A percentile compares a stretch with the other conserved stretches of the same genome.
These are phyloP conservation scores for Musa acuminata DNA, from an alignment of 176 grass and related monocot species.

Conservation along the genomic window DNA sequence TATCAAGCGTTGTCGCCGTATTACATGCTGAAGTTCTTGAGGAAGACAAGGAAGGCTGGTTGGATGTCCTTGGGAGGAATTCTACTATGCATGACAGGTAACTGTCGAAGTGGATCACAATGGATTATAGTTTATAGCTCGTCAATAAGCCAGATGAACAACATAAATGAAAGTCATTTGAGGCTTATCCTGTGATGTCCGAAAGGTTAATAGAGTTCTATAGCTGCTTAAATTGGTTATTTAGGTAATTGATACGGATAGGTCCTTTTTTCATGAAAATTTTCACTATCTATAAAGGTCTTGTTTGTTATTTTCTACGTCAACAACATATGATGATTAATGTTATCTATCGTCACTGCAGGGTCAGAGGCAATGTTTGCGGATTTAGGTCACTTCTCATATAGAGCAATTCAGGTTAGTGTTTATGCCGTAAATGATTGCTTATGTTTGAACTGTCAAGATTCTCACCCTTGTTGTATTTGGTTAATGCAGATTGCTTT, in stretches of 20 bases:
- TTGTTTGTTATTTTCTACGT: neutral
- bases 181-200: no score
- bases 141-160: no score
- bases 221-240: no score
- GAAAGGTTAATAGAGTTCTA: no score
- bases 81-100: slow-evolving; percentile 95
- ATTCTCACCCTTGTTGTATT: neutral
- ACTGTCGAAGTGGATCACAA: neutral
- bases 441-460: neutral
- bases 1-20: slow-evolving; percentile 78
- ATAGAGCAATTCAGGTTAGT: slow-evolving; percentile 6
- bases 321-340: neutral
- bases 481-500: slow-evolving; percentile 14
- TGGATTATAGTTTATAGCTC: no score
- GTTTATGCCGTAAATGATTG: neutral
- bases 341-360: neutral
- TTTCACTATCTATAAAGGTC: neutral
- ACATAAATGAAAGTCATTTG: no score
- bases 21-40: slow-evolving; percentile 93
- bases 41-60: slow-evolving; percentile 82
- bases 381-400: slow-evolving; percentile 11
- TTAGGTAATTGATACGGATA: no score
- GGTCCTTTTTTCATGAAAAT: neutral
- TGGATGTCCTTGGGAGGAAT: slow-evolving; percentile 99
- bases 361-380: slow-evolving; percentile 10